Percentiles rank a stretch among this genome's conserved stretches.
phyloP scores from a whole-genome alignment of 2,329 filamentous ascomycete genomes.

The Chaetomium sp. region DNA sequence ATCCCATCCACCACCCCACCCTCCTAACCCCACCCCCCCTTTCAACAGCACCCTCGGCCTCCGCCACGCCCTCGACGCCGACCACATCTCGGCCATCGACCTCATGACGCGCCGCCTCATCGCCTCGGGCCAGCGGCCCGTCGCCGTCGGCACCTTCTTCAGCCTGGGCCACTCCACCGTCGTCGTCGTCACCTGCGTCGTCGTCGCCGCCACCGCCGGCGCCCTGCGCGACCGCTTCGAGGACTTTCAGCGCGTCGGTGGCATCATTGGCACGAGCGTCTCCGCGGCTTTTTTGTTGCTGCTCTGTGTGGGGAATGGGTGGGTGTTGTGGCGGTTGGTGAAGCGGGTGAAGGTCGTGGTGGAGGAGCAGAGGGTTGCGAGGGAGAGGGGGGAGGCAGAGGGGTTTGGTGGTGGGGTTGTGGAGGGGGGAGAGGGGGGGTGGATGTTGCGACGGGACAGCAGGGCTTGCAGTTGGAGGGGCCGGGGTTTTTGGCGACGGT shows the following conservation, averaged over 20 bases:
- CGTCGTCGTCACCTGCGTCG: slow-evolving; percentile 84
- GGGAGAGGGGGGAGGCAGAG: slow-evolving; percentile 32
- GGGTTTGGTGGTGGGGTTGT: slow-evolving; percentile 35
- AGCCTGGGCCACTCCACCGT: slow-evolving; percentile 92
- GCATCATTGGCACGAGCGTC: slow-evolving; percentile 86
- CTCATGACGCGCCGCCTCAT: slow-evolving; percentile 90
- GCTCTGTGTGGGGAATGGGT: slow-evolving; percentile 80
- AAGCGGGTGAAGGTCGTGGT: slow-evolving; percentile 66
- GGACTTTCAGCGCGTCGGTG: slow-evolving; percentile 76
- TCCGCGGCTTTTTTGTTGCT: slow-evolving; percentile 82
- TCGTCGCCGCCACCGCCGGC: slow-evolving; percentile 87
- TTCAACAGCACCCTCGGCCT: slow-evolving; percentile 68
- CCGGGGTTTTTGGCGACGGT: slow-evolving; percentile 73
- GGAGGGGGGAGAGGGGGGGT: slow-evolving; percentile 34
- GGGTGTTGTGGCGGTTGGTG: slow-evolving; percentile 80
- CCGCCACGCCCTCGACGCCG: slow-evolving; percentile 95
- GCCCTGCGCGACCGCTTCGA: slow-evolving; percentile 81
- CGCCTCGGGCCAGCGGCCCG: slow-evolving; percentile 79
- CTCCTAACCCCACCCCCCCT: background rate
- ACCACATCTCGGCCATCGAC: slow-evolving; percentile 86
- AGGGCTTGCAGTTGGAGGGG: slow-evolving; percentile 69
- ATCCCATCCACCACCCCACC: background rate
- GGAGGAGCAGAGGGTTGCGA: slow-evolving; percentile 39
- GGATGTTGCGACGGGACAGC: slow-evolving; percentile 44
- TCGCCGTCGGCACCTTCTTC: slow-evolving; percentile 94